These are phyloP conservation scores for Aureobasidium leucospermi DNA, from an alignment of 2,329 filamentous ascomycete genomes.

Conservation along the genomic window DNA sequence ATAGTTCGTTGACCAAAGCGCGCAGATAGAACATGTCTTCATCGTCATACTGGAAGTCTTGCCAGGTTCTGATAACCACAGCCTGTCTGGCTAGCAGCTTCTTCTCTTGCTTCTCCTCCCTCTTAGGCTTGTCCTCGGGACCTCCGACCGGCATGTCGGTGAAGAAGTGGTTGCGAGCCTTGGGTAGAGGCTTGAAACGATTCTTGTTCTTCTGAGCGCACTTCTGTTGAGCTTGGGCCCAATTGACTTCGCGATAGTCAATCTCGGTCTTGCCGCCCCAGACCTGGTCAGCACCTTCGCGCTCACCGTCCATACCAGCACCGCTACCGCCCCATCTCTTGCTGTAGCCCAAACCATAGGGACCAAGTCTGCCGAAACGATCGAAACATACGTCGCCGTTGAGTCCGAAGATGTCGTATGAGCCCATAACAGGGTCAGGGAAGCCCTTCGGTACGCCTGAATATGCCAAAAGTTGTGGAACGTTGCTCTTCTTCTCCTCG, in stretches of 20 bases:
- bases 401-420: conserved; percentile 70
- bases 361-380: conserved; percentile 76
- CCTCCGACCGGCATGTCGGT: conserved; percentile 32
- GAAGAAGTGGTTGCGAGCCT: conserved; percentile 31
- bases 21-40: conserved; percentile 79
- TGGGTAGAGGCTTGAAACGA: conserved; percentile 51
- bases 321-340: conserved; percentile 70
- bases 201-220: conserved; percentile 65
- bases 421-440: conserved; percentile 78
- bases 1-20: conserved; percentile 71
- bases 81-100: conserved; percentile 56
- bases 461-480: conserved; percentile 67
- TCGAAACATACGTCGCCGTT: conserved; percentile 89
- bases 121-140: conserved; percentile 15
- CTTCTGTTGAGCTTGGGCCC: conserved; percentile 68
- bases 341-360: conserved; percentile 86
- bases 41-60: conserved; percentile 68
- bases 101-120: conserved; percentile 19
- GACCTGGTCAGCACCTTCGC: conserved; percentile 69
- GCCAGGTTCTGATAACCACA: conserved; percentile 75
- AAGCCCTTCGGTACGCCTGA: conserved; percentile 75
- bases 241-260: conserved; percentile 69
- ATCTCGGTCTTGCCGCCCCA: conserved; percentile 67
- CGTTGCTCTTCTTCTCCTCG: conserved; percentile 51
- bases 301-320: conserved; percentile 77